phyloP scores from a whole-genome alignment of 1,139 yeast species.

The Hemisphaericaspora subhashii region DNA sequence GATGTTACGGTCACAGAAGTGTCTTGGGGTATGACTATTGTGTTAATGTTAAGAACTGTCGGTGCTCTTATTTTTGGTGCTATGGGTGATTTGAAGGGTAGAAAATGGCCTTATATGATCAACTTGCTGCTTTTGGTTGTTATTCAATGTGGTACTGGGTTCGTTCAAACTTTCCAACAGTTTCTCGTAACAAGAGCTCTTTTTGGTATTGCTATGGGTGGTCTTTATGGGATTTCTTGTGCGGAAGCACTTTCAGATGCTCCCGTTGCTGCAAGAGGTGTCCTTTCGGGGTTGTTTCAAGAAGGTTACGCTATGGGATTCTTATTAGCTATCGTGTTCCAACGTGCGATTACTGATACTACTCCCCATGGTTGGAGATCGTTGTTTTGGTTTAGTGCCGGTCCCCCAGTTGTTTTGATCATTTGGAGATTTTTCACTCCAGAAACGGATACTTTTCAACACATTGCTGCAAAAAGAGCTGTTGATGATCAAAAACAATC shows the following conservation, averaged over 20 bases:
- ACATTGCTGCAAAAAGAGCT: constrained; percentile 25
- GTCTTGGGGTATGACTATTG: constrained; percentile 47
- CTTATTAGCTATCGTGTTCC: constrained; percentile 41
- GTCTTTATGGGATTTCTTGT: constrained; percentile 39
- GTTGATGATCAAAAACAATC: constrained; percentile 15
- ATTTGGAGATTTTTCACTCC: constrained; percentile 37
- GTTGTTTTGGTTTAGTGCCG: constrained; percentile 44
- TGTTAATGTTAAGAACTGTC: constrained; percentile 45
- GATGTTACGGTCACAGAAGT: constrained; percentile 27
- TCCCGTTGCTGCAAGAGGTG: constrained; percentile 38
- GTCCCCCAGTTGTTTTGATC: constrained; percentile 40
- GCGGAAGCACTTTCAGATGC: constrained; percentile 41
- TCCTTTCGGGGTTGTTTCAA: constrained; percentile 41
- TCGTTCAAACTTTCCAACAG: constrained; percentile 40
- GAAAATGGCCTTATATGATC: constrained; percentile 39
- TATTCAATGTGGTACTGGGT: constrained; percentile 43
- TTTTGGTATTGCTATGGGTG: constrained; percentile 48
- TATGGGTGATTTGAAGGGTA: constrained; percentile 38
- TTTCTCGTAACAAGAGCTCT: constrained; percentile 42
- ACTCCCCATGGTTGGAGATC: constrained; percentile 39
- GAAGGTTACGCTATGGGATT: constrained; percentile 48
- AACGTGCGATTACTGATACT: constrained; percentile 38
- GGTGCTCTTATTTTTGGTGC: constrained; percentile 42
- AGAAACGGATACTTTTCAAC: constrained; percentile 37
- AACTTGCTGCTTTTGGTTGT: constrained; percentile 32